These are phyloP conservation scores for Monascus purpureus DNA, from an alignment of 495 filamentous ascomycete species.

Conservation along the genomic window DNA sequence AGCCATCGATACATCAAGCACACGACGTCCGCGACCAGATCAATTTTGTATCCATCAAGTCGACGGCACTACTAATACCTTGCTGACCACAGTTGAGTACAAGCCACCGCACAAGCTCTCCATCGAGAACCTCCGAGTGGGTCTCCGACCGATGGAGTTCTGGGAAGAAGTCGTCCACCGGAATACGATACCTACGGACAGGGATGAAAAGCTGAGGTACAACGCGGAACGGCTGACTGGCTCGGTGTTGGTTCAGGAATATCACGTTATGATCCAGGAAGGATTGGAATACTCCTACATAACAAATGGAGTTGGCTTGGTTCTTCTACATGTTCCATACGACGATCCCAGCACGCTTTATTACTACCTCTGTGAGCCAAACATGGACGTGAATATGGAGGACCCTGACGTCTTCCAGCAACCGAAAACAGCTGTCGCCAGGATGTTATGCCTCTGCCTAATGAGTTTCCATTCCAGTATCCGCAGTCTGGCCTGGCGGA, in stretches of 20 bases:
- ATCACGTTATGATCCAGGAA: constrained; percentile 15
- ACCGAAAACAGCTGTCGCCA: constrained; percentile 3
- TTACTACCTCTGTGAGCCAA: constrained; percentile 22
- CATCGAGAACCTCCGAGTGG: constrained; percentile 10
- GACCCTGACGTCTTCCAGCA: constrained; percentile 1
- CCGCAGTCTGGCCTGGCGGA: constrained; percentile 16
- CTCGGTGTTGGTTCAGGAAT: constrained; percentile 13
- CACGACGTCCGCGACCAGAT: no score
- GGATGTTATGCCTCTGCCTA: constrained; percentile 9
- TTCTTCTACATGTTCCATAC: constrained; percentile 19
- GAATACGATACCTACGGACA: constrained; percentile 8
- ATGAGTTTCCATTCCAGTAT: constrained; percentile 7
- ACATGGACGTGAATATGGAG: neutral
- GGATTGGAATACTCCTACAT: constrained; percentile 18
- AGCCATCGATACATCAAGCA: no score
- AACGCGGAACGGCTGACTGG: constrained; percentile 8
- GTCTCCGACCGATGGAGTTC: no score
- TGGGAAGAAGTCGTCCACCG: constrained; percentile 7
- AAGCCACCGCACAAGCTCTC: no score
- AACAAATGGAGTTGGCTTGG: constrained; percentile 13
- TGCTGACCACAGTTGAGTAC: no score
- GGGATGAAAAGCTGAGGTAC: constrained; percentile 10
- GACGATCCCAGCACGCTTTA: constrained; percentile 21
- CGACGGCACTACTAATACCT: no score
- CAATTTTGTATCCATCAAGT: no score